Base-by-base conservation (phyloP, 345 rosid genomes). In the Odontarrhena argentea region DNA sequence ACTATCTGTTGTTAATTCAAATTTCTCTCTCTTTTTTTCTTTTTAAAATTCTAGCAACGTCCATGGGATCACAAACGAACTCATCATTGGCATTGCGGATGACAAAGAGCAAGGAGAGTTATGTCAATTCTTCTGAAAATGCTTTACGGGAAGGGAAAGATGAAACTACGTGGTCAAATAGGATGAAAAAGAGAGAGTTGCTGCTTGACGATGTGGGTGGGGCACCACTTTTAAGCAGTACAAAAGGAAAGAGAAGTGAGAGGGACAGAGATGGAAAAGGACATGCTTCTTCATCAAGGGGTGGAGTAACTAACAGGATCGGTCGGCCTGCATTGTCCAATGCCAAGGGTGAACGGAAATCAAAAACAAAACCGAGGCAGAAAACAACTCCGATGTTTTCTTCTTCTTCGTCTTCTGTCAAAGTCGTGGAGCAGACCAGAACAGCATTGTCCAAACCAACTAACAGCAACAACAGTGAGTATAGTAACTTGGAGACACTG, bases 251-350 rank as follows among this genome's bases (percentile, higher is more conserved):
- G 80, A 86, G 99, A 76, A 94, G 97, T 66, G 97, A 94, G 73
- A 86, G 99, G 77, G 97, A 91, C 63, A 88, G 97, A 78, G 97
- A 94, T 46, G 96, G 96, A 52, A 94, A 86, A 74, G 96, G 85
- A 72, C 96, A 85, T 37, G 78, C 71, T 76, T 83, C 88, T 68
- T 92, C 81, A 76, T 84, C 89, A 48, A 85, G 92, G 76, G 78
- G 82, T 51, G 71, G 70, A 46, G 93, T 87, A 73, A 79, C 85
- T 64, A 84, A 78, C 76, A 95, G 85, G 86, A 74, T 82, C 45
- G 91, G 89, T 56, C 85, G 97, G 75, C 91, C 92, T 56, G 76
- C 91, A 8, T 46, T 82, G 37, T 79, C 90, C 58, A 91, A 74
- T 74, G 75, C 79, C 41, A 91, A 89, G 79, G 97, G 91, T 22